These are phyloP conservation scores for Colletotrichum sidae DNA, from an alignment of 2,329 filamentous ascomycete genomes.

Conservation along the genomic window DNA sequence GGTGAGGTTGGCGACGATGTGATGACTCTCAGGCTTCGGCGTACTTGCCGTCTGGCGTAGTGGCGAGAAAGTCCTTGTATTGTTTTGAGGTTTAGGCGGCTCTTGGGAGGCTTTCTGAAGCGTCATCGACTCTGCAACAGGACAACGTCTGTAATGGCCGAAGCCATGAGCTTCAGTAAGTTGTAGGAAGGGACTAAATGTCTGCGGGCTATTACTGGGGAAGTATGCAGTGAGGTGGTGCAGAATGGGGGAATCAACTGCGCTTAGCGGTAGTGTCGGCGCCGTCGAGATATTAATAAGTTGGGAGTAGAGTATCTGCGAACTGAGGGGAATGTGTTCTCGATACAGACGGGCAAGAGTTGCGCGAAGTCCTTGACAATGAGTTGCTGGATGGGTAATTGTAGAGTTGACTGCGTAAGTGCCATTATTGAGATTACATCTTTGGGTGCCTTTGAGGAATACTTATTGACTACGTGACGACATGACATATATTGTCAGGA, in stretches of 20 bases:
- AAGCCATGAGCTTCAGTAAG: slow-evolving; percentile 32
- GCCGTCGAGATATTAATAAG: slow-evolving; percentile 32
- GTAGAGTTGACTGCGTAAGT: no score
- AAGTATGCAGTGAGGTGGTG: slow-evolving; percentile 6
- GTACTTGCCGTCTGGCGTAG: slow-evolving; percentile 29
- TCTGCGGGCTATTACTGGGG: slow-evolving; percentile 1
- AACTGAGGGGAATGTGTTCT: no score
- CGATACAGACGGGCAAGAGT: no score
- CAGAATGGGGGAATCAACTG: slow-evolving; percentile 17
- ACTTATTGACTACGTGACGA: no score
- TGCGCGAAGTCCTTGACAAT: no score
- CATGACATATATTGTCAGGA: no score
- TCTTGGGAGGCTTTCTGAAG: slow-evolving; percentile 14
- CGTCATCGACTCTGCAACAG: slow-evolving; percentile 33
- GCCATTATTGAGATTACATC: no score
- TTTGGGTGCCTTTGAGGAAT: no score
- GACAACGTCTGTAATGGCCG: slow-evolving; percentile 28
- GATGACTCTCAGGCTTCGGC: slow-evolving; percentile 18
- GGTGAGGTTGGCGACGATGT: neutral
- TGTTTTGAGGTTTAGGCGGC: slow-evolving; percentile 14
- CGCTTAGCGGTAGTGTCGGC: slow-evolving; percentile 25
- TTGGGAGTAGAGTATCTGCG: no score
- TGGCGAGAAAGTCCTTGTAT: slow-evolving; percentile 28
- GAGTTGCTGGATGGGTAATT: no score
- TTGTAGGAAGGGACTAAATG: slow-evolving; percentile 3